phyloP scores from a whole-genome alignment of 2,329 filamentous ascomycete genomes.

The Westerdykella ornata region DNA sequence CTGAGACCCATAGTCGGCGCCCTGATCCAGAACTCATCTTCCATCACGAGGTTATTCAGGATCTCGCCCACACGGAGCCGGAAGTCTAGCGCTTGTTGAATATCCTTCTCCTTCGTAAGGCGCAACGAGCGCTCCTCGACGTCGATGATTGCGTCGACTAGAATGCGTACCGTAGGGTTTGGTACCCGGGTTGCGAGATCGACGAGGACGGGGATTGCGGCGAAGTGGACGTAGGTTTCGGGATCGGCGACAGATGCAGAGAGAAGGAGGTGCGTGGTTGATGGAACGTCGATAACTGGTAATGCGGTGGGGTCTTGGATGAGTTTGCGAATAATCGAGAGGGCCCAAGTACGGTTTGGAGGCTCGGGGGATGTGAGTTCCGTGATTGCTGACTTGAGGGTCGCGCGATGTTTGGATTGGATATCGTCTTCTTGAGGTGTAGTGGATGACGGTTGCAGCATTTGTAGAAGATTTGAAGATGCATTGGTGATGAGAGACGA shows the following conservation, averaged over 20 bases:
- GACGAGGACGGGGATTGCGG: conserved; percentile 59
- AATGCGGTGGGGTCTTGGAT: conserved; percentile 47
- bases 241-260: conserved; percentile 58
- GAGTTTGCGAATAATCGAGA: conserved; percentile 38
- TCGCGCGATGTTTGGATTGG: conserved; percentile 42
- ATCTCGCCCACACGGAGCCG: conserved; percentile 62
- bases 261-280: conserved; percentile 57
- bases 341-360: conserved; percentile 34
- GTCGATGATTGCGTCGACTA: conserved; percentile 64
- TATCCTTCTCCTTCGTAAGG: conserved; percentile 20
- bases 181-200: conserved; percentile 58
- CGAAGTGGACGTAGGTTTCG: conserved; percentile 65
- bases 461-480: conserved; percentile 44
- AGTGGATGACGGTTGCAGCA: conserved; percentile 48
- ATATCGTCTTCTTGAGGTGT: conserved; percentile 38
- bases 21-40: conserved; percentile 15
- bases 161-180: conserved; percentile 54
- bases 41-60: conserved; percentile 19
- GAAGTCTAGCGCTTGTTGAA: conserved; percentile 48
- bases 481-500: conserved; percentile 20
- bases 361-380: conserved; percentile 32
- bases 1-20: background rate
- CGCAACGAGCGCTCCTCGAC: conserved; percentile 42
- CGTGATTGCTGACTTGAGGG: conserved; percentile 16
- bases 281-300: conserved; percentile 59